A percentile compares a stretch with the other conserved stretches of the same genome.
phyloP scores from a whole-genome alignment of 2,329 filamentous ascomycete genomes.

The Chaetomium strumarium region DNA sequence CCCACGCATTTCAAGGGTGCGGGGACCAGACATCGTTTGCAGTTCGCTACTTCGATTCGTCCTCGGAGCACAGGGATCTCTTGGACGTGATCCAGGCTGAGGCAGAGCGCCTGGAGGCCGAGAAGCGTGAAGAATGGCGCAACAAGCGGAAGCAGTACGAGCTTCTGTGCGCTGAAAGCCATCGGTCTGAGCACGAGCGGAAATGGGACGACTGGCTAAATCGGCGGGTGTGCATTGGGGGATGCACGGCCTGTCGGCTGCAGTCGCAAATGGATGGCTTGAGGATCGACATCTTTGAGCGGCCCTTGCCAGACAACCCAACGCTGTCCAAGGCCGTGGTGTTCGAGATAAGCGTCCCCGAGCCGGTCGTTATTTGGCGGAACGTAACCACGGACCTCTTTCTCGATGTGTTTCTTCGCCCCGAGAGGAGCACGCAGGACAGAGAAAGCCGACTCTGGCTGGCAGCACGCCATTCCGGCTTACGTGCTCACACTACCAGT shows the following conservation, averaged over 20 bases:
- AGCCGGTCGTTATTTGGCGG: conserved; percentile 8
- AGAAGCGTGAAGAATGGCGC: conserved; percentile 8
- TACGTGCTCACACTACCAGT: neutral
- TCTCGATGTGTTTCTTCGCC: neutral
- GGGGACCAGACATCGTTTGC: conserved; percentile 16
- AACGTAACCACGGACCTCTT: conserved; percentile 6
- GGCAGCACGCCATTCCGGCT: conserved; percentile 1
- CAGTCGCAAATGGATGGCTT: neutral
- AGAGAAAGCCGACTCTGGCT: neutral
- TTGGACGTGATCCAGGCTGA: neutral
- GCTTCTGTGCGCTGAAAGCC: neutral
- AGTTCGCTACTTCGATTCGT: conserved; percentile 14
- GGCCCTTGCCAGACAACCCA: conserved; percentile 2
- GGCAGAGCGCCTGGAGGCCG: neutral
- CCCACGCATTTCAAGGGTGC: conserved; percentile 4
- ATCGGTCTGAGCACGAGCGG: neutral
- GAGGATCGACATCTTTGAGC: conserved; percentile 10
- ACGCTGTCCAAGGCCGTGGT: conserved; percentile 4
- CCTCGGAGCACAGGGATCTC: conserved; percentile 8
- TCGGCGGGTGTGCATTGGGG: neutral
- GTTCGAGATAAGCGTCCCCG: conserved; percentile 14
- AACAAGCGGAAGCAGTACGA: neutral
- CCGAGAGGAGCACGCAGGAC: neutral
- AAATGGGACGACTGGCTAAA: neutral
- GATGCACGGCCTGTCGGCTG: neutral